Conservation (phyloP, 2,329 filamentous ascomycete species). For the Phaeosphaeria sp. region DNA sequence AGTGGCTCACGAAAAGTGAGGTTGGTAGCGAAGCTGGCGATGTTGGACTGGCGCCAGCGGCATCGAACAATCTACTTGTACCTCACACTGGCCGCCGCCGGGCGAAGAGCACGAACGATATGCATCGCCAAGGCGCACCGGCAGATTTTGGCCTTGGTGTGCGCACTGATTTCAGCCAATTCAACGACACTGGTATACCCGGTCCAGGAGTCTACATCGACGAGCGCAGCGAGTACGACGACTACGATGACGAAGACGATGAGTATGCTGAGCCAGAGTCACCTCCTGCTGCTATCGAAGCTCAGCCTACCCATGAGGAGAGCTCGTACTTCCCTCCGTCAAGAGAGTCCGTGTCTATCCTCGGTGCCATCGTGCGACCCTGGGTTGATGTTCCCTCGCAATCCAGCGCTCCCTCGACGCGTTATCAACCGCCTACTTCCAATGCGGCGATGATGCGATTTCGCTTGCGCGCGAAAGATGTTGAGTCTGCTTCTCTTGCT, state of each 20-base stretch:
- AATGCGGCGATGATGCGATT: constrained; percentile 64
- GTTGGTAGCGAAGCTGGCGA: constrained; percentile 57
- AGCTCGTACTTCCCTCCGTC: constrained; percentile 41
- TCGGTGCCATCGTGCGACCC: constrained; percentile 45
- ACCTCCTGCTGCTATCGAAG: constrained; percentile 43
- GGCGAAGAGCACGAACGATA: constrained; percentile 57
- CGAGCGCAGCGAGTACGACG: constrained; percentile 47
- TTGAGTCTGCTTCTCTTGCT: constrained; percentile 63
- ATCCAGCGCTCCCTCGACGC: constrained; percentile 39
- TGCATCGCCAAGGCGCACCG: constrained; percentile 29
- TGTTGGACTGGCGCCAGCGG: constrained; percentile 13
- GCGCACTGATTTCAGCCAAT: constrained; percentile 34
- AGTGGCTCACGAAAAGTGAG: constrained; percentile 58
- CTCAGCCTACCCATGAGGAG: constrained; percentile 31
- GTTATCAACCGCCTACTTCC: constrained; percentile 60
- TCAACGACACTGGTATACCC: constrained; percentile 54
- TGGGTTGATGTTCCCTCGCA: constrained; percentile 57
- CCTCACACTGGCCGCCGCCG: constrained; percentile 48
- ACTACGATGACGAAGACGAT: constrained; percentile 45
- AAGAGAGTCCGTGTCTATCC: constrained; percentile 25
- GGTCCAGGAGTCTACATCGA: constrained; percentile 58
- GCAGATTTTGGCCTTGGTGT: constrained; percentile 41
- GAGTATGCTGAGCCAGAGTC: constrained; percentile 41
- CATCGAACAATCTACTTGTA: constrained; percentile 34
- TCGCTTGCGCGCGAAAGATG: constrained; percentile 56